Conservation (phyloP, 768 basidiomycete genomes). For the Phylloporus scabripes region DNA sequence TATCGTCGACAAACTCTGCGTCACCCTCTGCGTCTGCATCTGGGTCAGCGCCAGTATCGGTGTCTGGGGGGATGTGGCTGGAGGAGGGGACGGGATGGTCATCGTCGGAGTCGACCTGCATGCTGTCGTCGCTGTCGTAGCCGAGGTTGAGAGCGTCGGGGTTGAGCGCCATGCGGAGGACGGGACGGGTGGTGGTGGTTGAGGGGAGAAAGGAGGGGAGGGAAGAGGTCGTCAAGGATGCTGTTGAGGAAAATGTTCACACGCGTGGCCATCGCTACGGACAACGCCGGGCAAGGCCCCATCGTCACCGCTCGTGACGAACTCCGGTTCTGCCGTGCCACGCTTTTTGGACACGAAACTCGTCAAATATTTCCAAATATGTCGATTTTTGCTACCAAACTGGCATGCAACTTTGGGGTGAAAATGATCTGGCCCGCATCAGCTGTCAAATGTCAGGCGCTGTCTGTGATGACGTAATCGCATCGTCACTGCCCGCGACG, state of each 20-base stretch:
- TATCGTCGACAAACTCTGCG: conserved; percentile 36
- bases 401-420: conserved; percentile 11
- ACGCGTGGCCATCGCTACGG: conserved; percentile 40
- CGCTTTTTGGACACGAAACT: conserved; percentile 28
- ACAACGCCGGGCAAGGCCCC: conserved; percentile 40
- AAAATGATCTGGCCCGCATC: conserved; percentile 12
- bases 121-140: conserved; percentile 53
- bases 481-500: conserved; percentile 18
- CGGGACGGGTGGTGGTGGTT: conserved; percentile 29
- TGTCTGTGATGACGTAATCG: conserved; percentile 18
- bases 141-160: conserved; percentile 46
- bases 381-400: not conserved
- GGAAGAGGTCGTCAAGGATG: conserved; percentile 38
- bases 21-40: conserved; percentile 40
- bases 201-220: conserved; percentile 31
- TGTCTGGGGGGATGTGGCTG: conserved; percentile 10
- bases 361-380: conserved; percentile 10
- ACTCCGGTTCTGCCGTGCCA: conserved; percentile 34
- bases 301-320: conserved; percentile 40
- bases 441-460: not conserved
- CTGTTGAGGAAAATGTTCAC: conserved; percentile 38
- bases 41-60: conserved; percentile 48
- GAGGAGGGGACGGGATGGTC: conserved; percentile 28
- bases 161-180: conserved; percentile 32
- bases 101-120: conserved; percentile 65